phyloP scores from a whole-genome alignment of 768 basidiomycete species.

The Kwoniella dendrophila region DNA sequence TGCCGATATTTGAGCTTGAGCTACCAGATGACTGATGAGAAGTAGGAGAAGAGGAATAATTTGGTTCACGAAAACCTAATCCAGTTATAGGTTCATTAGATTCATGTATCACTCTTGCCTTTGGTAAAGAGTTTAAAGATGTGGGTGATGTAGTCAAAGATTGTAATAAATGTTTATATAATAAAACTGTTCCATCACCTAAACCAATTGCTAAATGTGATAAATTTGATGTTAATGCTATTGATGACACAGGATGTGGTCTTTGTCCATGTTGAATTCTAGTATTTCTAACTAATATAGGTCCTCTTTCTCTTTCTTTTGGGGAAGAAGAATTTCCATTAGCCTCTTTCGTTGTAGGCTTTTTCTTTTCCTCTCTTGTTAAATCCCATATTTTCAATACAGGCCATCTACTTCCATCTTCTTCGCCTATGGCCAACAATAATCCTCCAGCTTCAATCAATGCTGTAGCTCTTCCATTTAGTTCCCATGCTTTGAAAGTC shows the following conservation, averaged over 20 bases:
- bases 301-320: conserved; percentile 49
- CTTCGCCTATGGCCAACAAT: conserved; percentile 76
- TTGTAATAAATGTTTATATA: conserved; percentile 89
- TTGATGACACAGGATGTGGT: conserved; percentile 78
- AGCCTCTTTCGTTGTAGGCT: conserved; percentile 37
- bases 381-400: conserved; percentile 83
- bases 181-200: conserved; percentile 89
- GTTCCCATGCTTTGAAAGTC: conserved; percentile 50
- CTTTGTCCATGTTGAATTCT: conserved; percentile 75
- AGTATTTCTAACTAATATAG: conserved; percentile 69
- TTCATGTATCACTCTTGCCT: conserved; percentile 80
- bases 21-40: too few relatives aligned
- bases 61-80: conserved; percentile 78
- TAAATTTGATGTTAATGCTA: conserved; percentile 75
- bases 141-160: conserved; percentile 70
- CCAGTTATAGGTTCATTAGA: conserved; percentile 85
- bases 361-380: conserved; percentile 66
- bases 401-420: conserved; percentile 55
- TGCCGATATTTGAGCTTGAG: conserved; percentile 31
- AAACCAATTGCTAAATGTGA: conserved; percentile 88
- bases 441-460: conserved; percentile 79
- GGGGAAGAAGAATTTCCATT: not conserved
- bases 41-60: too few relatives aligned
- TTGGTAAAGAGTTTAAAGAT: conserved; percentile 76
- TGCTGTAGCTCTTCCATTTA: conserved; percentile 43